phyloP scores from a whole-genome alignment of 2,329 filamentous ascomycete genomes.

The Colletotrichum tropicale region DNA sequence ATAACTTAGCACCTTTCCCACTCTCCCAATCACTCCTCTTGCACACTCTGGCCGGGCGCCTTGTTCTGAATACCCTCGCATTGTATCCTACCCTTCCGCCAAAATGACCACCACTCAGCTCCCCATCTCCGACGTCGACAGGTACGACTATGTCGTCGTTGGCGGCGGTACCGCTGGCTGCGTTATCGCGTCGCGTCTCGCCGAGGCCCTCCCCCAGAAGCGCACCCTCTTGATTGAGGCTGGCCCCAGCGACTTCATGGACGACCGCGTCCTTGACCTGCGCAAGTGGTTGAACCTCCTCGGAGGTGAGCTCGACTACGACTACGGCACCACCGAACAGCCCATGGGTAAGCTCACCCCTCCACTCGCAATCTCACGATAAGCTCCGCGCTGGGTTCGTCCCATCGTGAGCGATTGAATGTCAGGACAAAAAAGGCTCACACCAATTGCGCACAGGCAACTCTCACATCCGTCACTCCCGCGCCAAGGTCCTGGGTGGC shows the following conservation, averaged over 20 bases:
- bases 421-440: not conserved
- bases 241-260: constrained; percentile 87
- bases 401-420: not conserved
- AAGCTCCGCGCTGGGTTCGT: not conserved
- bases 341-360: constrained; percentile 64
- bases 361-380: not conserved
- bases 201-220: constrained; percentile 83
- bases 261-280: constrained; percentile 84
- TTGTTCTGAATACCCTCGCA: not conserved
- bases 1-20: not conserved
- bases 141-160: constrained; percentile 85
- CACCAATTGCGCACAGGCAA: constrained; percentile 62
- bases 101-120: constrained; percentile 70
- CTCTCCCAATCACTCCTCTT: not conserved
- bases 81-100: constrained; percentile 14
- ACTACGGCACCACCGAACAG: constrained; percentile 89
- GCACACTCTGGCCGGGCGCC: constrained; percentile 9
- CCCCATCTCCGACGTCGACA: constrained; percentile 65
- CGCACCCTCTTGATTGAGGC: constrained; percentile 85
- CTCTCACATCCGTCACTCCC: constrained; percentile 88
- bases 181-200: constrained; percentile 79
- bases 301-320: constrained; percentile 88
- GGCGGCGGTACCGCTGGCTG: constrained; percentile 88
- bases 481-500: constrained; percentile 89
- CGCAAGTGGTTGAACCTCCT: constrained; percentile 87